These are phyloP conservation scores for Cotoneaster glaucophyllus DNA, from an alignment of 306 rosid species.

Conservation along the genomic window DNA sequence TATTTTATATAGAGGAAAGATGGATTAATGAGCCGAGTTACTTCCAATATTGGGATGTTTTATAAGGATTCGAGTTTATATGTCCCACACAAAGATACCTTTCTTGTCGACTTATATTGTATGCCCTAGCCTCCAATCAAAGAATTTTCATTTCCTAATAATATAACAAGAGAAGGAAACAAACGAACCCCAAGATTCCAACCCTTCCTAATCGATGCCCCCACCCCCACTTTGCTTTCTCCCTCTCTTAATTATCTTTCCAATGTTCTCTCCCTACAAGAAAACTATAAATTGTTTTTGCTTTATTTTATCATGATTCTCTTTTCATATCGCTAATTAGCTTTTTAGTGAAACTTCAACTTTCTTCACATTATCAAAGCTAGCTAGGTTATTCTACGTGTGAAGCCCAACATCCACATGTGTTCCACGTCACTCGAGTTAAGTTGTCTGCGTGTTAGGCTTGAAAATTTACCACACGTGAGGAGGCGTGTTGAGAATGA, in stretches of 20 bases:
- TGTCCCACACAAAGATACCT: slow-evolving; percentile 13
- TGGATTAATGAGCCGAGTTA: not conserved
- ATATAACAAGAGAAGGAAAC: not conserved
- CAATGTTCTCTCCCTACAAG: not conserved
- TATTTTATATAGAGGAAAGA: not conserved
- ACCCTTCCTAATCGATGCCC: slow-evolving; percentile 6
- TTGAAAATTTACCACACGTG: no score
- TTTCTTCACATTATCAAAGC: no score
- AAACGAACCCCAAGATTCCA: slow-evolving; percentile 7
- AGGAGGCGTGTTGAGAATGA: no score
- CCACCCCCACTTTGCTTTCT: not conserved
- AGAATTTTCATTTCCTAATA: not conserved
- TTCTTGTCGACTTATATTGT: slow-evolving; percentile 14
- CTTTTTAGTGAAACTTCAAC: no score
- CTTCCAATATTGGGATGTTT: slow-evolving; percentile 25
- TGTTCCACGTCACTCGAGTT: no score
- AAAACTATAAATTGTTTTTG: not conserved
- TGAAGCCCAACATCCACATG: no score
- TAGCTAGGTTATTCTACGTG: no score
- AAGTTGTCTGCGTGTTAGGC: no score
- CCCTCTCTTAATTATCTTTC: no score
- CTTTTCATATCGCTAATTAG: no score
- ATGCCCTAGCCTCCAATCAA: not conserved
- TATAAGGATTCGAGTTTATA: slow-evolving; percentile 1
- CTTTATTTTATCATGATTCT: no score